Evolutionary conservation across 129 eudicot genomes (phyloP).

Genomic region (Arctium lappa): DNA sequence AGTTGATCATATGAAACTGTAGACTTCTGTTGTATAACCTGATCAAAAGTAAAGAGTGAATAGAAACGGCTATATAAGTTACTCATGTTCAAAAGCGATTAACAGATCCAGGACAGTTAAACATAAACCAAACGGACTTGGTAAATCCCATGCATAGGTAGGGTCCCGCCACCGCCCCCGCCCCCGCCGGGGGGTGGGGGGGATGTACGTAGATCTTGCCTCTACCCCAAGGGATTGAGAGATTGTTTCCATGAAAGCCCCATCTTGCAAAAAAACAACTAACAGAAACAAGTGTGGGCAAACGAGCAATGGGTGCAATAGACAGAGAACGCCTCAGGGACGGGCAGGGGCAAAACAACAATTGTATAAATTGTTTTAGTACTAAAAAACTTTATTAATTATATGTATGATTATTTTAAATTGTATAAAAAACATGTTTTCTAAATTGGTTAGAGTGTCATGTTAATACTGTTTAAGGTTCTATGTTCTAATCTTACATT

Average conservation of each 20-base stretch:
- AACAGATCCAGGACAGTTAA: background rate
- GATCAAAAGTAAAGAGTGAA: conserved; percentile 21
- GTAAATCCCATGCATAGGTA: too few species aligned
- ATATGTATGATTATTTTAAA: too few species aligned
- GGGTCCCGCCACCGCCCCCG: too few species aligned
- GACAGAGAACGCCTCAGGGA: background rate
- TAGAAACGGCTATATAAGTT: background rate
- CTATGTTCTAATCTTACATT: too few species aligned
- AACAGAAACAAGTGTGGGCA: background rate
- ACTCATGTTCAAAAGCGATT: background rate
- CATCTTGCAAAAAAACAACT: background rate
- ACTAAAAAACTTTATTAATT: too few species aligned
- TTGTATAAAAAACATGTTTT: too few species aligned
- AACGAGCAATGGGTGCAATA: background rate
- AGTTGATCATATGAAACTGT: conserved; percentile 64
- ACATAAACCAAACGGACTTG: background rate
- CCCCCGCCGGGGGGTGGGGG: too few species aligned
- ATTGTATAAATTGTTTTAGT: background rate
- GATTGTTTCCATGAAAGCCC: background rate
- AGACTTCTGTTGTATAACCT: conserved; percentile 67
- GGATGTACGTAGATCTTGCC: too few species aligned
- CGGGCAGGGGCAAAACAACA: background rate
- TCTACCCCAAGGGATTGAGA: too few species aligned
- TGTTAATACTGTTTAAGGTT: too few species aligned
- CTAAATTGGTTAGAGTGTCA: too few species aligned